Base-by-base conservation (phyloP, 164 flowering plant genomes). In the Hamamelis virginiana region DNA sequence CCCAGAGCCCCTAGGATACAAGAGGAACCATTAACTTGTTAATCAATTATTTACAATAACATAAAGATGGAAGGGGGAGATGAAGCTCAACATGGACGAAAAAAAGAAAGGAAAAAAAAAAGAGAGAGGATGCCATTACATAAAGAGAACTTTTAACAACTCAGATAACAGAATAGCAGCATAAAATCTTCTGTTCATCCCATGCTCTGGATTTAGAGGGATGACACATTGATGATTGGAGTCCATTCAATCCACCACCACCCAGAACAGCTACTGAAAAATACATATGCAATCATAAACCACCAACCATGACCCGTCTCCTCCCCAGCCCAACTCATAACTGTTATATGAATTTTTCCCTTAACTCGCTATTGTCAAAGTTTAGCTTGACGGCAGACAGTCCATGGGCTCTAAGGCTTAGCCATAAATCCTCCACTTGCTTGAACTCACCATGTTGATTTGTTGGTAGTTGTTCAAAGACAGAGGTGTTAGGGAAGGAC, bases 1-100 rank as follows among this genome's bases (percentile, higher is more conserved):
- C 82, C 89, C 60, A 88, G 75, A 65, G 84, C 74, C 63, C 92
- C 98, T 88, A 77, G 27, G 14, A 68, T 65, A 50, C 11, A 68
- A 68, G 25, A 60, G 70, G 46, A 70, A 61, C 12, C 41, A 18
- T 19, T 11, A 11, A 50, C 53, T 13, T 38, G 55, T 27, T 48
- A 60, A 57, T 13, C 45, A 60, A 60, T 8, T 60, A 33, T 33
- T 41, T 55, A 22, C 16, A 16, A 27, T 3, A 12, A 5, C 19
- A 59, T 14, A 33, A 44, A 8, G 13, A 33, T 18, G 62, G 38
- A 59, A n/a, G n/a, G n/a, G n/a, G 13, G 38, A n/a, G 23, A 5
- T 28, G 45, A 16, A 16, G 13, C 4, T 60, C 63, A 16, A 15
- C 38, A 60, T 18, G 12, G 21, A 60, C 5, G 45, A 33, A 10